Percentiles rank a stretch among this genome's conserved stretches.
These are phyloP conservation scores for Barnettozyma sucrosica DNA, from an alignment of 805 yeast species.

Conservation along the genomic window DNA sequence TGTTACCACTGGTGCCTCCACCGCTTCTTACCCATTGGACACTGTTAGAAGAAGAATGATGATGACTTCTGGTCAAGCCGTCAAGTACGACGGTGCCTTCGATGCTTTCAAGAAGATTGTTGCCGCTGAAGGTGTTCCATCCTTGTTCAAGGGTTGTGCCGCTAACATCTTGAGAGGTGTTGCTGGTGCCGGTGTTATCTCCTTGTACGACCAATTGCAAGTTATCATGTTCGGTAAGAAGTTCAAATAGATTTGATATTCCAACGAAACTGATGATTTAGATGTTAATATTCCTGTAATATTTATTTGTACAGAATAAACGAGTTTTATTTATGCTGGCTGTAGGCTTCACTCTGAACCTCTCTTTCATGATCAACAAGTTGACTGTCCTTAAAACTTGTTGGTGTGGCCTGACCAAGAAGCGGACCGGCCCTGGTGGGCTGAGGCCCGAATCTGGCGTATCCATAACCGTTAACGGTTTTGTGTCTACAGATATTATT, in stretches of 20 bases:
- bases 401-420: too few species aligned
- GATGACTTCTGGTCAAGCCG: slow-evolving; percentile 99
- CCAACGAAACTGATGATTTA: slow-evolving; percentile 3
- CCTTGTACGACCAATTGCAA: slow-evolving; percentile 96
- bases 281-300: slow-evolving; percentile 16
- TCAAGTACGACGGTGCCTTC: slow-evolving; percentile 91
- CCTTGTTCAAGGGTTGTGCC: slow-evolving; percentile 98
- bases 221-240: slow-evolving; percentile 93
- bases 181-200: slow-evolving; percentile 99
- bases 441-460: too few species aligned
- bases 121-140: slow-evolving; percentile 89
- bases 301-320: slow-evolving; percentile 7
- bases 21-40: slow-evolving; percentile 98
- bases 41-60: slow-evolving; percentile 99
- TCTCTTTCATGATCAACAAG: too few species aligned
- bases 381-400: too few species aligned
- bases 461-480: too few species aligned
- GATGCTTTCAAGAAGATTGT: slow-evolving; percentile 90
- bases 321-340: not conserved
- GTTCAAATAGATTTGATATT: slow-evolving; percentile 46
- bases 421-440: too few species aligned
- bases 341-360: too few species aligned
- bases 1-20: slow-evolving; percentile 97
- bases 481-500: too few species aligned
- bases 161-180: slow-evolving; percentile 99